Conservation (phyloP, 164 flowering plant species). For the Echeveria elegans region DNA sequence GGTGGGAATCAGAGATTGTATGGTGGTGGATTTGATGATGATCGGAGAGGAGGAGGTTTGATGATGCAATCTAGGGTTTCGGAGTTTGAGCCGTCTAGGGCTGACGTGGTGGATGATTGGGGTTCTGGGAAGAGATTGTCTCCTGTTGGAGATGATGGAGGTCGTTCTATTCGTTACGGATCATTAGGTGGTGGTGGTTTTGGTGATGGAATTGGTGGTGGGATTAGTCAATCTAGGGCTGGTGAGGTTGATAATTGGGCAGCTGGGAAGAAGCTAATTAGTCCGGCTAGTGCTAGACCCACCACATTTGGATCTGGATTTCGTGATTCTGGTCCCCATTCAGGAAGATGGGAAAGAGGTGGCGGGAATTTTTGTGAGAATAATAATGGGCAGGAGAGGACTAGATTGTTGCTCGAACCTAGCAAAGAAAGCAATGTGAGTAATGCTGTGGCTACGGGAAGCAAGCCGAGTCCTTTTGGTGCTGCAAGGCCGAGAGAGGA, state of each 20-base stretch:
- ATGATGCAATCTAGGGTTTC: slow-evolving; percentile 46
- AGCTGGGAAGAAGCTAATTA: slow-evolving; percentile 38
- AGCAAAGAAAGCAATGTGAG: slow-evolving; percentile 22
- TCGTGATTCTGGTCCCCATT: slow-evolving; percentile 27
- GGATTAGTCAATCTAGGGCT: slow-evolving; percentile 40
- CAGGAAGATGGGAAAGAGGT: slow-evolving; percentile 44
- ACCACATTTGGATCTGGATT: slow-evolving; percentile 38
- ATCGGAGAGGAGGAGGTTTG: slow-evolving; percentile 49
- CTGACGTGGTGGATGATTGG: slow-evolving; percentile 88
- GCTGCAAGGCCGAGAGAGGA: slow-evolving; percentile 88
- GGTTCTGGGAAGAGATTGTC: slow-evolving; percentile 40
- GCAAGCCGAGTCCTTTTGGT: slow-evolving; percentile 74
- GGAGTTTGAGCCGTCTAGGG: slow-evolving; percentile 70
- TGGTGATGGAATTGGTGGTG: slow-evolving; percentile 26
- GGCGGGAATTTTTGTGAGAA: slow-evolving; percentile 13
- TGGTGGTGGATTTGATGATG: slow-evolving; percentile 79
- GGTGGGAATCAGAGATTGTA: slow-evolving; percentile 39
- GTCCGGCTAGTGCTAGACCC: too few relatives aligned
- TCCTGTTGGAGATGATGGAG: slow-evolving; percentile 26
- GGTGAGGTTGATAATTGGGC: slow-evolving; percentile 78
- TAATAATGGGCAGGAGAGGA: slow-evolving; percentile 30
- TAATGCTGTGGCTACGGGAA: slow-evolving; percentile 28
- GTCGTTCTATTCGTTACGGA: slow-evolving; percentile 36
- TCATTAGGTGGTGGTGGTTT: slow-evolving; percentile 54
- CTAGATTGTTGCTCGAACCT: slow-evolving; percentile 45